Conservation (phyloP, 2,329 filamentous ascomycete genomes). For the Aureobasidium sp. region DNA sequence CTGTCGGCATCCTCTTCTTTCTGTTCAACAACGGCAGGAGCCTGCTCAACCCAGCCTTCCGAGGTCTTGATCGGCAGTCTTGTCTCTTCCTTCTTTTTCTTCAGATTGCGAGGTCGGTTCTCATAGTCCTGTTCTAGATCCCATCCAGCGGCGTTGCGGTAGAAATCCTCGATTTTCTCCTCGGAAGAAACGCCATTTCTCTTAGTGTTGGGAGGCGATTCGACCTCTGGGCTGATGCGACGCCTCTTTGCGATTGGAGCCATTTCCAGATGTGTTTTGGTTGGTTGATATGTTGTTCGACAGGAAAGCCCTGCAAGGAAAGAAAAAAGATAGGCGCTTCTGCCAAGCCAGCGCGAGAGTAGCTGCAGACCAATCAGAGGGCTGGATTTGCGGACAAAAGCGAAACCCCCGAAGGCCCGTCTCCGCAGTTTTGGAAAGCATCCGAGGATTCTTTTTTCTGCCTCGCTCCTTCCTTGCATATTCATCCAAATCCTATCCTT, state of each 20-base stretch:
- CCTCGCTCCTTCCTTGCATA: not conserved
- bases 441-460: constrained; percentile 10
- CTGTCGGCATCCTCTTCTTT: constrained; percentile 54
- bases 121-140: constrained; percentile 91
- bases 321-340: not conserved
- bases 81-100: constrained; percentile 67
- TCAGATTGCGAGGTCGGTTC: constrained; percentile 62
- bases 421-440: not conserved
- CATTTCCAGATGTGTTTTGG: constrained; percentile 30
- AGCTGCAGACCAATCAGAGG: not conserved
- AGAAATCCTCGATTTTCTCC: constrained; percentile 20
- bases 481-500: not conserved
- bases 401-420: constrained; percentile 7
- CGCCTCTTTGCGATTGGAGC: constrained; percentile 44
- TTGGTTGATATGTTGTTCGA: not conserved
- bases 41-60: constrained; percentile 62
- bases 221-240: constrained; percentile 41
- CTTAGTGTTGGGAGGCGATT: constrained; percentile 23
- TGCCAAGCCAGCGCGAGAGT: not conserved
- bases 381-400: not conserved
- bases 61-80: constrained; percentile 80
- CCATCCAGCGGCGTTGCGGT: constrained; percentile 69
- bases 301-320: not conserved
- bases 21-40: constrained; percentile 5
- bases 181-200: constrained; percentile 24